These are phyloP conservation scores for Pisolithus tinctorius DNA, from an alignment of 768 basidiomycete genomes.

Conservation along the genomic window DNA sequence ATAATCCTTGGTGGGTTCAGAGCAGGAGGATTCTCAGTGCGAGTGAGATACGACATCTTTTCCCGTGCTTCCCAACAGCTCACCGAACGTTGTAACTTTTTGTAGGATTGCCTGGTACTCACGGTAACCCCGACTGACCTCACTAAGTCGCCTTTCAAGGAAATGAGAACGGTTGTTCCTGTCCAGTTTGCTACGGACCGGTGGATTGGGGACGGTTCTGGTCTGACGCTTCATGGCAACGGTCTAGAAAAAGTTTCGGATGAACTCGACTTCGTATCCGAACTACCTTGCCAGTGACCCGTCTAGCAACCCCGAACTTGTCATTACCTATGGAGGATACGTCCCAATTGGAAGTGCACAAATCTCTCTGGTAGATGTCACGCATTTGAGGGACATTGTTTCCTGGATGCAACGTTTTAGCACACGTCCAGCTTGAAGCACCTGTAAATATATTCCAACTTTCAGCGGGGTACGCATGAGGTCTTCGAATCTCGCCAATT, in stretches of 20 bases:
- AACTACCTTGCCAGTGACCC: no score
- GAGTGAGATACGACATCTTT: constrained; percentile 33
- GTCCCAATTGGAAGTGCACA: no score
- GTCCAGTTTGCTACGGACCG: constrained; percentile 59
- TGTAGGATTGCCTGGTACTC: constrained; percentile 62
- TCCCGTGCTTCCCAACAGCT: constrained; percentile 1
- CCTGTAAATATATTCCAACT: no score
- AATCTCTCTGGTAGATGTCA: no score
- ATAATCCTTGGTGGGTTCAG: constrained; percentile 57
- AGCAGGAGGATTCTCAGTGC: constrained; percentile 57
- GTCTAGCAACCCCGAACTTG: no score
- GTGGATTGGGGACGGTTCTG: constrained; percentile 37
- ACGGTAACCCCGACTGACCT: constrained; percentile 54
- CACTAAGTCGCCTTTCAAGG: constrained; percentile 46
- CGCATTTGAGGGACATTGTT: no score
- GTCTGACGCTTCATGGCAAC: constrained; percentile 3
- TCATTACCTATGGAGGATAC: no score
- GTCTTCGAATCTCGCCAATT: no score
- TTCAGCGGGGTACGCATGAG: no score
- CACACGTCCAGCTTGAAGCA: no score
- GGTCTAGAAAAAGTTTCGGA: not conserved
- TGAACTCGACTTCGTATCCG: no score
- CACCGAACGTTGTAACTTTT: not conserved
- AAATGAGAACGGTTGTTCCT: constrained; percentile 57
- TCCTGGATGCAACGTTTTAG: no score